phyloP scores from a whole-genome alignment of 2,329 filamentous ascomycete genomes.

The Mariannaea elegans region DNA sequence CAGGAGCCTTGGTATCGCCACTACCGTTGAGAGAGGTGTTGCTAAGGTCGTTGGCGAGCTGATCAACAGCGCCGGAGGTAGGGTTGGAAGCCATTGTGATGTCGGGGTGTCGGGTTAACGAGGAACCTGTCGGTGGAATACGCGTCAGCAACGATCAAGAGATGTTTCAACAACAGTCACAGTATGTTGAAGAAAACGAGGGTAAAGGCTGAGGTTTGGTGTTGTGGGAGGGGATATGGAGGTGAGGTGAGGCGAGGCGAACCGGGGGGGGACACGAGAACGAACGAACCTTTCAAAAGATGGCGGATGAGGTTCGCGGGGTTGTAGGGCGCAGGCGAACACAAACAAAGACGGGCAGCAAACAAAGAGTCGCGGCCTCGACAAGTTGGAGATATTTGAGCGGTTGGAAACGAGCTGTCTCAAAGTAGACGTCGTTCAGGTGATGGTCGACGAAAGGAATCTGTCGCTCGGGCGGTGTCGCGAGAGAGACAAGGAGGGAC shows the following conservation, averaged over 20 bases:
- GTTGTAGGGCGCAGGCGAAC: constrained; percentile 37
- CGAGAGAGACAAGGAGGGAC: constrained; percentile 40
- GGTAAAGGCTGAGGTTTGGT: neutral
- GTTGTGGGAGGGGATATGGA: constrained; percentile 5
- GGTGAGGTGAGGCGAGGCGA: constrained; percentile 10
- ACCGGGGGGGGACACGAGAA: constrained; percentile 15
- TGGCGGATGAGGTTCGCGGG: constrained; percentile 38
- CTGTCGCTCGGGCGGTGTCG: constrained; percentile 42
- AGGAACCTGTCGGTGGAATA: constrained; percentile 27
- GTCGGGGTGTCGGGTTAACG: constrained; percentile 28
- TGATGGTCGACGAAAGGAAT: constrained; percentile 25
- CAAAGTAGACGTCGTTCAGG: constrained; percentile 31
- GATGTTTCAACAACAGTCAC: constrained; percentile 1
- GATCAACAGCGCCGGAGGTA: constrained; percentile 72
- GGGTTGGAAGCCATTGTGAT: constrained; percentile 69
- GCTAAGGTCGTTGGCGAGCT: constrained; percentile 81
- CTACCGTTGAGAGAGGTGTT: constrained; percentile 75
- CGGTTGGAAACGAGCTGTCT: constrained; percentile 29
- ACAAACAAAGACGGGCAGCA: constrained; percentile 40
- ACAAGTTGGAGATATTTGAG: constrained; percentile 38
- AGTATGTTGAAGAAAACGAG: constrained; percentile 19
- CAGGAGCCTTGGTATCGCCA: constrained; percentile 71
- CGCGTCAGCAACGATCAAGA: constrained; percentile 28
- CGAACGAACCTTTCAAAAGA: constrained; percentile 31
- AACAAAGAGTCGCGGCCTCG: constrained; percentile 41